Evolutionary conservation across 2,329 filamentous ascomycete genomes (phyloP).

Genomic region (Dothistroma pini): DNA sequence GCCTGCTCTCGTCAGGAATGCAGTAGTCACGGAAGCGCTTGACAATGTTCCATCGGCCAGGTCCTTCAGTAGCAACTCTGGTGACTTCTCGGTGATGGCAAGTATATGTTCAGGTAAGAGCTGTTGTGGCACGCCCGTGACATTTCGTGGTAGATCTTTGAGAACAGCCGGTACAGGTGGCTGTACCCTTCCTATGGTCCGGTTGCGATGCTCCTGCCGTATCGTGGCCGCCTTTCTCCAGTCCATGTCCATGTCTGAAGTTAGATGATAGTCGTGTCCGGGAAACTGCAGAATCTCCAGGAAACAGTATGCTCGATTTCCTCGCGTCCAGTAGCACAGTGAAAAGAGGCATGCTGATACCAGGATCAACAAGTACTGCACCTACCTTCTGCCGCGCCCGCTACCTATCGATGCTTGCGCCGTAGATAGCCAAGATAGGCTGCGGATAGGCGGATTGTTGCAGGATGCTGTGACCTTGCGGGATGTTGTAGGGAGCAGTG

Average conservation of each 20-base stretch:
- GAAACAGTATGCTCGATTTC: background rate
- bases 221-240: slow-evolving; percentile 50
- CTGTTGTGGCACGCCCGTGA: slow-evolving; percentile 44
- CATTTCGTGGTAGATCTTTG: slow-evolving; percentile 42
- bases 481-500: too few species aligned
- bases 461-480: too few species aligned
- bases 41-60: slow-evolving; percentile 39
- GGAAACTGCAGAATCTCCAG: background rate
- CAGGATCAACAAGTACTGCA: too few species aligned
- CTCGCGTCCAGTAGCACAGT: too few species aligned
- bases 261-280: background rate
- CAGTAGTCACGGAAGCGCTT: slow-evolving; percentile 46
- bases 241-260: slow-evolving; percentile 2
- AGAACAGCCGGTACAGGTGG: slow-evolving; percentile 40
- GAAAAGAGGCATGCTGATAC: too few species aligned
- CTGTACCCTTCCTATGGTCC: slow-evolving; percentile 41
- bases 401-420: too few species aligned
- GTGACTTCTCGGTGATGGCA: slow-evolving; percentile 48
- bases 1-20: slow-evolving; percentile 54
- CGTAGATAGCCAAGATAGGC: too few species aligned
- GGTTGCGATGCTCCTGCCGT: slow-evolving; percentile 46
- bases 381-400: too few species aligned
- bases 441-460: too few species aligned
- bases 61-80: slow-evolving; percentile 42
- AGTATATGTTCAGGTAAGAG: slow-evolving; percentile 48